phyloP scores from a whole-genome alignment of 2,329 filamentous ascomycete genomes.

The Fusarium pseudoanthophilum region DNA sequence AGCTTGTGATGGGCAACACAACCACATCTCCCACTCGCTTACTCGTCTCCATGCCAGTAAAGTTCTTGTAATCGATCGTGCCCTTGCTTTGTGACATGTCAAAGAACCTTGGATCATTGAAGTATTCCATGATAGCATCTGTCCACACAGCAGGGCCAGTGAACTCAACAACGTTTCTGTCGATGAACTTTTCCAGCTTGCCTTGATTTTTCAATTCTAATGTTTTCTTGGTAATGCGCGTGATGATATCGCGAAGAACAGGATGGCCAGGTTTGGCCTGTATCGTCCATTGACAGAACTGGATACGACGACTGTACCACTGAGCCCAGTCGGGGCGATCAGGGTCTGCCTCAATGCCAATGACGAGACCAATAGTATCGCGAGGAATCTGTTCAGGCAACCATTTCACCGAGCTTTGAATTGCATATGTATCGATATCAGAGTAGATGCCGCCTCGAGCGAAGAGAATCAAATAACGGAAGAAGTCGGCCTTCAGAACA shows the following conservation, averaged over 20 bases:
- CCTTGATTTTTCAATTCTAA: slow-evolving; percentile 77
- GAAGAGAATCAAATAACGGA: slow-evolving; percentile 76
- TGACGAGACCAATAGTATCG: slow-evolving; percentile 82
- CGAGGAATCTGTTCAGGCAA: slow-evolving; percentile 81
- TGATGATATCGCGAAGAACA: slow-evolving; percentile 86
- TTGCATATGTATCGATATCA: slow-evolving; percentile 89
- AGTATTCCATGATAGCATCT: slow-evolving; percentile 88
- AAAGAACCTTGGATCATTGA: slow-evolving; percentile 92
- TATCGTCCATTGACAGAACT: slow-evolving; percentile 99
- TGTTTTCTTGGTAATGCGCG: slow-evolving; percentile 85
- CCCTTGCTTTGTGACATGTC: slow-evolving; percentile 76
- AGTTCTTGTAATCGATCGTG: slow-evolving; percentile 86
- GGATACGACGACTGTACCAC: slow-evolving; percentile 96
- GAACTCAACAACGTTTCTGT: slow-evolving; percentile 88
- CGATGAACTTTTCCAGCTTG: slow-evolving; percentile 66
- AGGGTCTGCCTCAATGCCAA: slow-evolving; percentile 96
- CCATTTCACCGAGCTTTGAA: slow-evolving; percentile 89
- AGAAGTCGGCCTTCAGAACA: slow-evolving; percentile 83
- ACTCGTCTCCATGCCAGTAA: slow-evolving; percentile 84
- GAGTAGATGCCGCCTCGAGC: slow-evolving; percentile 77
- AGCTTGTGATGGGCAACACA: slow-evolving; percentile 94
- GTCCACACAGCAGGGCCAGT: slow-evolving; percentile 97
- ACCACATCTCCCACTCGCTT: slow-evolving; percentile 95
- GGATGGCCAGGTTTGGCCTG: slow-evolving; percentile 95
- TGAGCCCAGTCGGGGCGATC: slow-evolving; percentile 91